Base-by-base conservation (phyloP, 225 moss, liverwort and hornwort species). In the Marchantia polymorpha region DNA sequence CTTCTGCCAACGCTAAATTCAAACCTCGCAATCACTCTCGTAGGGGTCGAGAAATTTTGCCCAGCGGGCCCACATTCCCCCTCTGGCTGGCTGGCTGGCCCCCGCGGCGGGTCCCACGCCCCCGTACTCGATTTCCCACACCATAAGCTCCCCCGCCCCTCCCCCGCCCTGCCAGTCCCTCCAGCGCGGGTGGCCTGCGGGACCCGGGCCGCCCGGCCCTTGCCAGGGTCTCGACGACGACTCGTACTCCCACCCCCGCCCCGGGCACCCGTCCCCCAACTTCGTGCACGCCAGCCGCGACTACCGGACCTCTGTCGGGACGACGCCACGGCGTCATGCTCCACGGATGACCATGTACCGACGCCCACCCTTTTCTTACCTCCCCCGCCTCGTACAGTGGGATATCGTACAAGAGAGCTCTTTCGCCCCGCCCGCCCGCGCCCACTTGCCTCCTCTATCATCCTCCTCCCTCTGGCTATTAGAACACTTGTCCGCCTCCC, bases 1-100 rank as follows among this genome's bases (percentile, higher is more conserved):
- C 77, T 77, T 77, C 64, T 22, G 49, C 64, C 39, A 64, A 30
- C 25, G 63, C 63, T 64, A 77, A 77, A 77, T 78, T 69, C 67
- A 78, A 78, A 78, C 68, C 31, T 56, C 63, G 63, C 54, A 53
- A 54, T 78, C 78, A 78, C 53, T 69, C 50, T 6, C 27, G 15
- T 22, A 17, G 69, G 39, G 26, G 30, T 49, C 20, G 77, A 49
- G 52, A 64, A 64, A 13, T 65, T 65, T 20, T 7, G 12, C 19
- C n/a, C 75, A 0, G 3, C n/a, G 64, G 77, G 6, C 55, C 66
- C 78, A 55, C 68, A 55, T 39, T 3, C 26, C 19, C 20, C 12
- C 55, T 64, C 22, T 73, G 0, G 3, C 52, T 53, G n/a, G 15
- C 16, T 53, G 69, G 69, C 54, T 60, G 75, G 55, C 75, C 64